phyloP scores from a whole-genome alignment of 176 grass and related monocot species.

The Aegilops bicornis region DNA sequence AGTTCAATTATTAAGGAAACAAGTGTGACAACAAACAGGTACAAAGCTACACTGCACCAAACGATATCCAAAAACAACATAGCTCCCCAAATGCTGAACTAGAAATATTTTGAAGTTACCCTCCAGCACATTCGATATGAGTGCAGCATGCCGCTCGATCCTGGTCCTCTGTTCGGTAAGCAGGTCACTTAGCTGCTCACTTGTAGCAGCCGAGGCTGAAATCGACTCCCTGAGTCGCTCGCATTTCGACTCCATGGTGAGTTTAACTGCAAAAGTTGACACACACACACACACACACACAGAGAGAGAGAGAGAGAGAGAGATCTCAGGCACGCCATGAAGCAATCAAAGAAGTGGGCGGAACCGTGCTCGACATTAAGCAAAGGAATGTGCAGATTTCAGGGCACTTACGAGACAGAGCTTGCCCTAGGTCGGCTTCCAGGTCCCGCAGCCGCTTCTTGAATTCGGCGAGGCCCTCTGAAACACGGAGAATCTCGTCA shows the following conservation, averaged over 20 bases:
- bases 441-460: constrained; percentile 39
- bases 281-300: not conserved
- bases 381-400: not conserved
- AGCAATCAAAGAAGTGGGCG: not conserved
- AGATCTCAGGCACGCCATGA: constrained; percentile 2
- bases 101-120: constrained; percentile 35
- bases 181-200: constrained; percentile 32
- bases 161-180: constrained; percentile 26
- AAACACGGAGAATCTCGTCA: not conserved
- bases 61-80: not conserved
- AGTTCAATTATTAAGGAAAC: constrained; percentile 1
- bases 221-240: constrained; percentile 17
- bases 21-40: not conserved
- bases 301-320: too few species aligned
- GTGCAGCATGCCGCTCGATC: constrained; percentile 15
- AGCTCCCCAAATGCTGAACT: not conserved
- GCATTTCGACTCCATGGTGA: constrained; percentile 27
- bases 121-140: constrained; percentile 33
- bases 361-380: not conserved
- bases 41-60: not conserved
- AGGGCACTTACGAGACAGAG: constrained; percentile 36
- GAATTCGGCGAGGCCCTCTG: constrained; percentile 48
- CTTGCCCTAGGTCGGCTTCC: constrained; percentile 31
- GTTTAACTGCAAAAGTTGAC: constrained; percentile 44
- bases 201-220: constrained; percentile 3